Evolutionary conservation across 352 stramenopile species (phyloP).

Genomic region (Pythium rishiriense): DNA sequence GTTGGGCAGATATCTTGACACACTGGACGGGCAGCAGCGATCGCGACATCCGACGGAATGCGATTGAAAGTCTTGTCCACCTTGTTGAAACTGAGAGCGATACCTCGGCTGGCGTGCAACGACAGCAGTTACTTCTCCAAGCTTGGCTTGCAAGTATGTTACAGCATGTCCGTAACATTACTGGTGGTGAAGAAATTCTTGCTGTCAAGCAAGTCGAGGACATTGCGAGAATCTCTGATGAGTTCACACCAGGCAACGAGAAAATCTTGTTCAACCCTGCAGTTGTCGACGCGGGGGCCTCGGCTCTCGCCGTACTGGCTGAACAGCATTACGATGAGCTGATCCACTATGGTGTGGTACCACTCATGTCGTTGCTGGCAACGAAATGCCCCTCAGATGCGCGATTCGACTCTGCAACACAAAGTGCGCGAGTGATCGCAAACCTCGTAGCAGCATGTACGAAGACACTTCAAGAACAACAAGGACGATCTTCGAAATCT

Average conservation of each 20-base stretch:
- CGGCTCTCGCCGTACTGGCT: constrained; percentile 65
- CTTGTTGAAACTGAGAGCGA: constrained; percentile 47
- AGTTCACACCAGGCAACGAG: constrained; percentile 77
- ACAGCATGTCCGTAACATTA: constrained; percentile 62
- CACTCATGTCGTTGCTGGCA: constrained; percentile 57
- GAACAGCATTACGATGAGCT: constrained; percentile 68
- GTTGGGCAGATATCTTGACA: constrained; percentile 83
- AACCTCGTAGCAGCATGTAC: constrained; percentile 69
- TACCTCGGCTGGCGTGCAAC: constrained; percentile 19
- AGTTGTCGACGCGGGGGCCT: constrained; percentile 68
- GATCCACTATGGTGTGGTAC: constrained; percentile 61
- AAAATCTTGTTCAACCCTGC: constrained; percentile 65
- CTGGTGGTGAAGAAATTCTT: constrained; percentile 58
- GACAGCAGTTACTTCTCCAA: constrained; percentile 69
- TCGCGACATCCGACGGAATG: constrained; percentile 56
- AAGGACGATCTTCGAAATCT: neutral
- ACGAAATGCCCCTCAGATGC: constrained; percentile 31
- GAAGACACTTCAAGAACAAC: constrained; percentile 30
- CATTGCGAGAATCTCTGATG: constrained; percentile 71
- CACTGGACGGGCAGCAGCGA: constrained; percentile 63
- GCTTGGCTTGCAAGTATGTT: constrained; percentile 79
- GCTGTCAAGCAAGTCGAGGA: constrained; percentile 79
- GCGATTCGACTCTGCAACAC: constrained; percentile 41
- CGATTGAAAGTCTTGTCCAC: constrained; percentile 66
- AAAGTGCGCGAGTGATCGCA: constrained; percentile 76